Evolutionary conservation across 208 protist species (phyloP), one percentile per base, ranked within the genome.

Genomic region (Leishmania tarentolae): DNA sequence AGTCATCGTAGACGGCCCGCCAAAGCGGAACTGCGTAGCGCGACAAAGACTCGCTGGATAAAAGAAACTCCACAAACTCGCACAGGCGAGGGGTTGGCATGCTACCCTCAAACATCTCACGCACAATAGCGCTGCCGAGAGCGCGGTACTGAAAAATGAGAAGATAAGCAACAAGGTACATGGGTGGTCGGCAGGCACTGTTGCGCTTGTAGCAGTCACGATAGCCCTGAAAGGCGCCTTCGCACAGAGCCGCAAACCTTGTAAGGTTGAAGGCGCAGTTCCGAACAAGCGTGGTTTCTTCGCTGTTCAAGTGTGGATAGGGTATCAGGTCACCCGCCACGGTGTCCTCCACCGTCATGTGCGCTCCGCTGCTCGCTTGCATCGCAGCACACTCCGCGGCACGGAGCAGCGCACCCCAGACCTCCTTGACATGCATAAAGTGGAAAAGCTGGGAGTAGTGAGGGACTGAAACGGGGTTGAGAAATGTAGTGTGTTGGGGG

Each of bases 81-180:
- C 86, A 81, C 44, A 96, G 85, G 53, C 87, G 86, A n/a, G 76
- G 77, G 5, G 78, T 85, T 4, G 89, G 83, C 57, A 85, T 92
- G 73, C 83, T 82, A 19, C 78, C 72, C 78, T 90, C 81, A 24
- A 97, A 75, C 47, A 97, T 82, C 76, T 89, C 79, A 2, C 94
- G 88, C 59, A 95, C 72, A 40, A 76, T 69, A 2, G 87, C 77
- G 17, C 83, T 86, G 44, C 89, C 90, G 19, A 97, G 47, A 1
- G 84, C 72, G 31, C 57, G 75, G 76, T 93, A 94, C 47, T 86
- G 82, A 74, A 96, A 97, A n/a, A 95, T 79, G 40, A 95, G 56
- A 42, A 97, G 57, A 82, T 95, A 95, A 4, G 92, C 90, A 7
- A 92, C 87, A 56, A 97, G 83, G 68, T 94, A 92, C 90, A 97